A percentile compares a stretch with the other conserved stretches of the same genome.
Conservation (phyloP, 164 flowering plant genomes). For the Hamamelis virginiana region DNA sequence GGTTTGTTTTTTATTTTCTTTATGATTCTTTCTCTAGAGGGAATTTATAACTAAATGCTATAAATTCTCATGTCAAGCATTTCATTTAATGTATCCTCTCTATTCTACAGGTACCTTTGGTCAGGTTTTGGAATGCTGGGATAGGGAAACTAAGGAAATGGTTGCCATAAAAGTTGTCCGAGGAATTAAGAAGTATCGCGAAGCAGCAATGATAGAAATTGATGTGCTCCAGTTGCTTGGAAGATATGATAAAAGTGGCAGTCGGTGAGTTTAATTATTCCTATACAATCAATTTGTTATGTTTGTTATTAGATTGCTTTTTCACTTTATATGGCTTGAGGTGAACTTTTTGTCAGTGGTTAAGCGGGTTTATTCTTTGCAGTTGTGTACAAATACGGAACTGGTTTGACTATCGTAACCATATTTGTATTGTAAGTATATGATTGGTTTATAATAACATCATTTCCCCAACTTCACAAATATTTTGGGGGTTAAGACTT, state of each 20-base stretch:
- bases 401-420: slow-evolving; percentile 46
- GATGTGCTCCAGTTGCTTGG: slow-evolving; percentile 44
- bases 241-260: slow-evolving; percentile 31
- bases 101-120: slow-evolving; percentile 49
- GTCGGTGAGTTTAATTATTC: slow-evolving; percentile 26
- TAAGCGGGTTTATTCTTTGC: slow-evolving; percentile 27
- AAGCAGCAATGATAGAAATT: slow-evolving; percentile 48
- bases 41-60: background rate
- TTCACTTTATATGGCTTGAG: background rate
- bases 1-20: slow-evolving; percentile 22
- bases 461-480: slow-evolving; percentile 17
- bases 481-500: slow-evolving; percentile 16
- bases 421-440: slow-evolving; percentile 42
- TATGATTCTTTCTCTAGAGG: background rate
- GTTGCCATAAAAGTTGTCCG: slow-evolving; percentile 53
- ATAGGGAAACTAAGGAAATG: slow-evolving; percentile 37
- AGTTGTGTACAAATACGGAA: slow-evolving; percentile 41
- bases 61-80: background rate
- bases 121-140: slow-evolving; percentile 53
- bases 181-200: slow-evolving; percentile 44
- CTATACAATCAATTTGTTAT: background rate
- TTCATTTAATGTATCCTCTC: background rate
- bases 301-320: background rate
- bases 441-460: slow-evolving; percentile 12
- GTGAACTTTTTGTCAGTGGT: slow-evolving; percentile 8